Evolutionary conservation across 2,329 filamentous ascomycete species (phyloP).

Genomic region (Penicillium sp.): DNA sequence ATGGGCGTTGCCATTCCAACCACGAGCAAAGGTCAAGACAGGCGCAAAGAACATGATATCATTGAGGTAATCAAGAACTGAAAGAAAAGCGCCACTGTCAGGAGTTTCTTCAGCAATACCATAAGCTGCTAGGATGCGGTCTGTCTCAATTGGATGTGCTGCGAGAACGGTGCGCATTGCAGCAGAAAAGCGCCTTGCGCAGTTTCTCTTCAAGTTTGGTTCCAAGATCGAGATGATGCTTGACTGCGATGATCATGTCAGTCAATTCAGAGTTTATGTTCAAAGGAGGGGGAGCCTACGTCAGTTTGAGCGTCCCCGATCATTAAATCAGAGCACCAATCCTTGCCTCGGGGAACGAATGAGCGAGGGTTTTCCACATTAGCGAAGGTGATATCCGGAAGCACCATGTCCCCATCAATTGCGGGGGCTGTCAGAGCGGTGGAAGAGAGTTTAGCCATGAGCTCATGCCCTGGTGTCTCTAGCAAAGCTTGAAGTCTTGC

Average conservation of each 20-base stretch:
- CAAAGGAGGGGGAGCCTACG: conserved; percentile 31
- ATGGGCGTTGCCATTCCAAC: conserved; percentile 37
- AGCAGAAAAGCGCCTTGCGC: conserved; percentile 23
- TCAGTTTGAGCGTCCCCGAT: conserved; percentile 52
- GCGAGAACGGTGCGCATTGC: conserved; percentile 22
- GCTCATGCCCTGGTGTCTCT: conserved; percentile 41
- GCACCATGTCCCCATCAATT: conserved; percentile 47
- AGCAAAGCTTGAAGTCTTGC: conserved; percentile 46
- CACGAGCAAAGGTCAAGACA: conserved; percentile 41
- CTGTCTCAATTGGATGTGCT: conserved; percentile 25
- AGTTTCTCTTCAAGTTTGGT: conserved; percentile 21
- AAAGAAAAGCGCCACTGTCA: no score
- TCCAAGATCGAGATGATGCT: conserved; percentile 34
- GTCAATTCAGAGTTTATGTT: background rate
- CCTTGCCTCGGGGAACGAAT: background rate
- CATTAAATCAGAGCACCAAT: conserved; percentile 37
- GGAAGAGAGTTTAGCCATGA: conserved; percentile 43
- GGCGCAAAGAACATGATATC: conserved; percentile 51
- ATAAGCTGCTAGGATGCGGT: conserved; percentile 42
- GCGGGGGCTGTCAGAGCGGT: conserved; percentile 38
- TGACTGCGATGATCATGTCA: conserved; percentile 14
- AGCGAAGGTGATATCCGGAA: conserved; percentile 25
- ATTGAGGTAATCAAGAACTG: conserved; percentile 45
- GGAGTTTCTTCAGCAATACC: no score
- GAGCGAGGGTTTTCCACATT: conserved; percentile 19